Base-by-base conservation (phyloP, 768 basidiomycete genomes). In the Mycena vitilis region DNA sequence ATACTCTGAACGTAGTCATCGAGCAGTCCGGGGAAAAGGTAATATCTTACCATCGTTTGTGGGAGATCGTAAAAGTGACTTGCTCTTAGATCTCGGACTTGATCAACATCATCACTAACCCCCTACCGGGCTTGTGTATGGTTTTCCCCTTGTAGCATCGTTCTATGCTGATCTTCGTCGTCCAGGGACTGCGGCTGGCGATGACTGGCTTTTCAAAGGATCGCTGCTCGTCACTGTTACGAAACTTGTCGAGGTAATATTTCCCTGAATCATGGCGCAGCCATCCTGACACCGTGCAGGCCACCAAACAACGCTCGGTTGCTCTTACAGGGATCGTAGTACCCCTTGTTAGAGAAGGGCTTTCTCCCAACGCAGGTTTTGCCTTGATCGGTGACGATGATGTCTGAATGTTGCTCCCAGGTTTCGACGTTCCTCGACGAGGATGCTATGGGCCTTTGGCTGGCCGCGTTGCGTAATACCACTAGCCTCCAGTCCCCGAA, bases 391-490 rank as follows among this genome's bases (percentile, higher is more conserved):
- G 34, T 38, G 30, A 37, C 42, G 25, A n/a, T 23, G 30, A 3
- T 40, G 18, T 18, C 54, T 40, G 64, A 62, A 52, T 75, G 30
- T 69, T 65, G 30, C 68, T 54, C 16, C 62, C 68, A 95, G 93
- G 84, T 83, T 37, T 83, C 85, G n/a, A 79, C 85, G 42, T 85
- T 91, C 69, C 84, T 97, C 25, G 95, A 96, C 71, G 88, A 89
- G 68, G 95, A 96, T 76, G 92, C 88, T 0, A 76, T 95, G 54
- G 83, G 82, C 48, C 86, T 97, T 13, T 96, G 95, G 95, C 81
- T 85, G 25, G 82, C 86, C 38, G 87, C 92, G 1, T 79, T 96
- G 44, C 85, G 89, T 55, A 93, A 94, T 73, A 85, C 91, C 1
- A 76, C 84, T 2, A 80, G 83, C 1, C 75, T 94, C 10, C 79